Conservation (phyloP, 2,329 filamentous ascomycete genomes). For the Plectosphaerella cucumerina region DNA sequence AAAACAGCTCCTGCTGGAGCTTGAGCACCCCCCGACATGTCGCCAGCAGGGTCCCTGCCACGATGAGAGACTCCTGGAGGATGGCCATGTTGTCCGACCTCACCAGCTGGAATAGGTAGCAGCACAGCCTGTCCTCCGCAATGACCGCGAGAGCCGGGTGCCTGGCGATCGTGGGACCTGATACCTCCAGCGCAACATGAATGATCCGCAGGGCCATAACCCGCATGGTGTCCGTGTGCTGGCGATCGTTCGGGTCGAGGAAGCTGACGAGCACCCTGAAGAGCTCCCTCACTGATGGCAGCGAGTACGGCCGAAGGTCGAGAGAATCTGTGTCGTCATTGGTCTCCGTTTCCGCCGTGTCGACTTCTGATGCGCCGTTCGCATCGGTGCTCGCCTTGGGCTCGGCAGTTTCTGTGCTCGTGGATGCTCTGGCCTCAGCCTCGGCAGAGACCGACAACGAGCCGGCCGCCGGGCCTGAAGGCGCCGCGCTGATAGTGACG, state of each 20-base stretch:
- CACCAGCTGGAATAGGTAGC: conserved; percentile 92
- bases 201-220: conserved; percentile 98
- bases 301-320: conserved; percentile 80
- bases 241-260: conserved; percentile 85
- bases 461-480: neutral
- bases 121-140: conserved; percentile 89
- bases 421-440: neutral
- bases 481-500: conserved; percentile 67
- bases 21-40: conserved; percentile 90
- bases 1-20: conserved; percentile 91
- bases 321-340: conserved; percentile 40
- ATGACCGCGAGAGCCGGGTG: conserved; percentile 84
- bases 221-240: conserved; percentile 90
- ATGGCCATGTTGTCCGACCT: conserved; percentile 95
- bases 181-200: conserved; percentile 93
- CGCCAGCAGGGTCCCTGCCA: conserved; percentile 83
- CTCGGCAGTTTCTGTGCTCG: neutral
- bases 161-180: conserved; percentile 88
- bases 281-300: conserved; percentile 90
- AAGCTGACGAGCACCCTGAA: conserved; percentile 93
- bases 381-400: neutral
- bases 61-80: conserved; percentile 85
- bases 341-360: neutral
- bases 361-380: neutral
- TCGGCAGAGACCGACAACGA: neutral